phyloP scores from a whole-genome alignment of 1,139 yeast species.

The Kodamaea sp. region DNA sequence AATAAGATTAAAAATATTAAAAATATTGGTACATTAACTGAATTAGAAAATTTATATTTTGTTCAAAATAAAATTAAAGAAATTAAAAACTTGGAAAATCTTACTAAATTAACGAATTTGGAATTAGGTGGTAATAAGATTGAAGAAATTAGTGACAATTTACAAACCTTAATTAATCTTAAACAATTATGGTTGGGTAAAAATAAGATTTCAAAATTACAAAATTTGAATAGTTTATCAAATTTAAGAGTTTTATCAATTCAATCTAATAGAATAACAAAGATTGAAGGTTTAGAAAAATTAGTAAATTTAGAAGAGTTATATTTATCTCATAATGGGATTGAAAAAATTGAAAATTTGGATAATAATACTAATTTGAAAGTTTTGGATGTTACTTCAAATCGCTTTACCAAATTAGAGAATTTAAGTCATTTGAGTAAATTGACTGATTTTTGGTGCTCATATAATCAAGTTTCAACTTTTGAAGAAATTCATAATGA shows the following conservation, averaged over 20 bases:
- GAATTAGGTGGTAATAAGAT: constrained; percentile 93
- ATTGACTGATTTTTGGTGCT: constrained; percentile 92
- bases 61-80: constrained; percentile 84
- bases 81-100: constrained; percentile 62
- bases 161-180: constrained; percentile 52
- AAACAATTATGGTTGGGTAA: constrained; percentile 92
- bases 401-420: constrained; percentile 58
- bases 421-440: constrained; percentile 61
- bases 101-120: constrained; percentile 60
- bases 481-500: constrained; percentile 69
- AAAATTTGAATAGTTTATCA: constrained; percentile 57
- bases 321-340: constrained; percentile 83
- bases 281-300: constrained; percentile 76
- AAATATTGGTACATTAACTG: constrained; percentile 61
- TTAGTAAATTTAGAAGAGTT: constrained; percentile 75
- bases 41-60: constrained; percentile 68
- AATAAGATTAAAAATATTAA: constrained; percentile 86
- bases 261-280: constrained; percentile 78
- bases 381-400: constrained; percentile 79
- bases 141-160: constrained; percentile 54
- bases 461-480: constrained; percentile 64
- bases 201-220: constrained; percentile 65
- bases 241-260: constrained; percentile 78
- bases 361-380: constrained; percentile 65
- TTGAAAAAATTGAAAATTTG: constrained; percentile 71